Percentiles rank a stretch among this genome's conserved stretches.
phyloP scores from a whole-genome alignment of 345 rosid genomes.

The Eutrema yunnanense region DNA sequence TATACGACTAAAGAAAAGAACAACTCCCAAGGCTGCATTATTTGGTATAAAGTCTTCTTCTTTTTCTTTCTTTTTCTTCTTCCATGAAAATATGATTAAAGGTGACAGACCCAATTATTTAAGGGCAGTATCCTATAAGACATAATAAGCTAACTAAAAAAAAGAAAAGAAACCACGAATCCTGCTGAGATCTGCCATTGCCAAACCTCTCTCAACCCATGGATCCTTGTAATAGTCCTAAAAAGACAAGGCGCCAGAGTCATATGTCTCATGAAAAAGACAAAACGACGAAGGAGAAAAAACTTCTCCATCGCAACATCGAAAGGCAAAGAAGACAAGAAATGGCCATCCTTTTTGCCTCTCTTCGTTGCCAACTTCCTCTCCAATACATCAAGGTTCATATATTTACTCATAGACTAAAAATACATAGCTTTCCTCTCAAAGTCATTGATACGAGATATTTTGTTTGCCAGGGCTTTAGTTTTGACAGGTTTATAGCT shows the following conservation, averaged over 20 bases:
- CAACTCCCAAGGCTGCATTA: conserved; percentile 13
- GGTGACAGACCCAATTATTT: not conserved
- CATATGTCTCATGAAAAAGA: not conserved
- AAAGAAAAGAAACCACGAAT: not conserved
- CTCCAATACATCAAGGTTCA: conserved; percentile 28
- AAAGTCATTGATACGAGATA: not conserved
- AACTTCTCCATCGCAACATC: conserved; percentile 18
- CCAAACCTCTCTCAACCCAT: not conserved
- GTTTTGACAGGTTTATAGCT: not conserved
- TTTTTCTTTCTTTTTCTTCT: not conserved
- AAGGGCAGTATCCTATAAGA: not conserved
- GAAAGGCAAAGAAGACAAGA: conserved; percentile 32
- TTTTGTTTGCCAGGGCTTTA: conserved; percentile 13
- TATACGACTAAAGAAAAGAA: not conserved
- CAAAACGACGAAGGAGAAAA: conserved; percentile 16
- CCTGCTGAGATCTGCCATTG: conserved; percentile 17
- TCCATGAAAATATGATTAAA: not conserved
- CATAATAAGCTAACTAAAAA: not conserved
- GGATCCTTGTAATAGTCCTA: conserved; percentile 4
- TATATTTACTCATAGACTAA: not conserved
- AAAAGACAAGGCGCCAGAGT: not conserved
- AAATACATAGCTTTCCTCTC: not conserved
- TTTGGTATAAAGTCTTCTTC: not conserved
- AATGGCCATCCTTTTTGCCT: conserved; percentile 20
- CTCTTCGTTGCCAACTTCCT: conserved; percentile 28